These are phyloP conservation scores for Populus davidiana DNA, from an alignment of 345 rosid species.

Conservation along the genomic window DNA sequence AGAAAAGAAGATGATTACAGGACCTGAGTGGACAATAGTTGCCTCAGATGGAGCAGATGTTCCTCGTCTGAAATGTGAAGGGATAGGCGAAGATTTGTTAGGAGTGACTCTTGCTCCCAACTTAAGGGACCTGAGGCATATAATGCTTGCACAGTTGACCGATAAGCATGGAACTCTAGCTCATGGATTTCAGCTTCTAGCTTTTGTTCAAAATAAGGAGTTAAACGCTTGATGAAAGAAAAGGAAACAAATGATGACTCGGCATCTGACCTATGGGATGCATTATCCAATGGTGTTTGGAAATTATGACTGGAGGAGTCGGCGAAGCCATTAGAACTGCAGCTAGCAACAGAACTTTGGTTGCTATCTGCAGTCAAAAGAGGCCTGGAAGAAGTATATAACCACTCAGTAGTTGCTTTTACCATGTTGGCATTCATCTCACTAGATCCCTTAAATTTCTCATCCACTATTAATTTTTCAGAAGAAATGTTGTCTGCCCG, in stretches of 20 bases:
- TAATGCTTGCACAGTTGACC: slow-evolving; percentile 26
- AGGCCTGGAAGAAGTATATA: slow-evolving; percentile 14
- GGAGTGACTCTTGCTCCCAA: slow-evolving; percentile 21
- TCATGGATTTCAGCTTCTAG: slow-evolving; percentile 52
- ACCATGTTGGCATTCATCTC: slow-evolving; percentile 9
- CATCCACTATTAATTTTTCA: not conserved
- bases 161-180: slow-evolving; percentile 60
- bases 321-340: slow-evolving; percentile 37
- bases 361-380: slow-evolving; percentile 22
- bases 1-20: slow-evolving; percentile 1
- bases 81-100: slow-evolving; percentile 25
- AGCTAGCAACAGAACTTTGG: slow-evolving; percentile 42
- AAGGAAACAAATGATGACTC: slow-evolving; percentile 43
- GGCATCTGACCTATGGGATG: slow-evolving; percentile 33
- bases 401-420: slow-evolving; percentile 2
- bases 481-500: slow-evolving; percentile 15
- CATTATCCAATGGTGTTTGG: slow-evolving; percentile 9
- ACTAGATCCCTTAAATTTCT: slow-evolving; percentile 7
- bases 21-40: slow-evolving; percentile 32
- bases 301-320: slow-evolving; percentile 7
- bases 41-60: slow-evolving; percentile 23
- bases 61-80: slow-evolving; percentile 28
- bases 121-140: slow-evolving; percentile 22
- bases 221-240: slow-evolving; percentile 10
- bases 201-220: slow-evolving; percentile 26